Evolutionary conservation across 305 asterid genomes (phyloP).

Genomic region (Andrographis paniculata): DNA sequence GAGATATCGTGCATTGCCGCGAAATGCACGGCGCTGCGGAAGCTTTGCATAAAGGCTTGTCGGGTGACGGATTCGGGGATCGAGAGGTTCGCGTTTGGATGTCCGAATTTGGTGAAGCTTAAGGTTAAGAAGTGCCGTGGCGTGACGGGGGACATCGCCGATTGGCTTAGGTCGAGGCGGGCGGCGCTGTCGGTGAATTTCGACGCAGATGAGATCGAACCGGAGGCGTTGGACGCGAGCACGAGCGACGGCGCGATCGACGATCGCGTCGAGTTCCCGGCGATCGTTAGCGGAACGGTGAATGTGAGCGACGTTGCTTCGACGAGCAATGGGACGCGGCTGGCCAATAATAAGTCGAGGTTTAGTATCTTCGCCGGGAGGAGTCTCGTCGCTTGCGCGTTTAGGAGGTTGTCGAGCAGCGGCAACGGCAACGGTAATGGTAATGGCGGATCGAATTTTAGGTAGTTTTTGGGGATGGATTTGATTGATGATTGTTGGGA

Average conservation of each 20-base stretch:
- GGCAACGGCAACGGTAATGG: no score
- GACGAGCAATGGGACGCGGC: slow-evolving; percentile 35
- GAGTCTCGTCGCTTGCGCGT: slow-evolving; percentile 63
- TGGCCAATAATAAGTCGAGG: slow-evolving; percentile 44
- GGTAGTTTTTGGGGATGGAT: slow-evolving; percentile 19
- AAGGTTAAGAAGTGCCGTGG: slow-evolving; percentile 58
- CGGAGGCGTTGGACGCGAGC: slow-evolving; percentile 38
- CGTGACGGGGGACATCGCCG: slow-evolving; percentile 34
- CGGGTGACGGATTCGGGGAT: slow-evolving; percentile 48
- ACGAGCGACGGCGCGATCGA: slow-evolving; percentile 49
- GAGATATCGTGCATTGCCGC: slow-evolving; percentile 43
- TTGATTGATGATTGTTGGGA: slow-evolving; percentile 16
- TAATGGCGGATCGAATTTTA: slow-evolving; percentile 33
- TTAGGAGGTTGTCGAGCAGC: slow-evolving; percentile 64
- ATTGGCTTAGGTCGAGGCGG: slow-evolving; percentile 38
- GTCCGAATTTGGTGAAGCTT: slow-evolving; percentile 55
- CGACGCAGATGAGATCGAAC: slow-evolving; percentile 38
- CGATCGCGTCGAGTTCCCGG: slow-evolving; percentile 44
- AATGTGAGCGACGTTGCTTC: slow-evolving; percentile 31
- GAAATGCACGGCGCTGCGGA: slow-evolving; percentile 42
- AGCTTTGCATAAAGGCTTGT: slow-evolving; percentile 57
- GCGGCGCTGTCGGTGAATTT: slow-evolving; percentile 30
- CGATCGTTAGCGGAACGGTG: slow-evolving; percentile 21
- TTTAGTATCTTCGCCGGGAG: slow-evolving; percentile 58
- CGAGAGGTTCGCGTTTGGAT: slow-evolving; percentile 42